Conservation (phyloP, 495 filamentous ascomycete species). For the Hypoxylon intermedium region DNA sequence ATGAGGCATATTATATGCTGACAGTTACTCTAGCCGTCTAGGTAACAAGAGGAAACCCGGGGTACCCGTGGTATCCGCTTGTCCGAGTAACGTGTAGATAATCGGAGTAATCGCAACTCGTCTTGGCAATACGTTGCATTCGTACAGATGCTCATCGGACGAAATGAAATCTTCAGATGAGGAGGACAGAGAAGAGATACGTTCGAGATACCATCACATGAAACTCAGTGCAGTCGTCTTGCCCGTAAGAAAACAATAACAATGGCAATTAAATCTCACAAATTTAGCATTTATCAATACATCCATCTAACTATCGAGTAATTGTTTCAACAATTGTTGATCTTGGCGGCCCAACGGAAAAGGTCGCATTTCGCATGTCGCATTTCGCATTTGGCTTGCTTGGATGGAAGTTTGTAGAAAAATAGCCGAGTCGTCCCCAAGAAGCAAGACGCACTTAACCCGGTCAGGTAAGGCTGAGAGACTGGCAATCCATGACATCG, state of each 20-base stretch:
- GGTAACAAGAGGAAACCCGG: not conserved
- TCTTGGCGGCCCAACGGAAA: constrained; percentile 37
- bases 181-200: too few relatives aligned
- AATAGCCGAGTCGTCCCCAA: constrained; percentile 36
- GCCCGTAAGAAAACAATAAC: too few relatives aligned
- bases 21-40: too few relatives aligned
- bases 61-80: constrained; percentile 28
- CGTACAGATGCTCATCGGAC: too few relatives aligned
- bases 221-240: too few relatives aligned
- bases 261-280: constrained; percentile 8
- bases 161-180: too few relatives aligned
- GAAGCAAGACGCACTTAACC: constrained; percentile 11
- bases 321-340: constrained; percentile 4
- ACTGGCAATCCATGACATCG: too few relatives aligned
- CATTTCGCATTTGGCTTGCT: too few relatives aligned
- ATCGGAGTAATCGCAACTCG: constrained; percentile 1
- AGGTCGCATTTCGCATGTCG: constrained; percentile 4
- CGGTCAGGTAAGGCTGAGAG: constrained; percentile 8
- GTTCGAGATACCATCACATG: too few relatives aligned
- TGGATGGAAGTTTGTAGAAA: constrained; percentile 34
- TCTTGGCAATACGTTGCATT: too few relatives aligned
- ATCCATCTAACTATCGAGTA: too few relatives aligned
- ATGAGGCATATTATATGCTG: constrained; percentile 20
- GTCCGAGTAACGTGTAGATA: constrained; percentile 14
- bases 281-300: too few relatives aligned